A percentile compares a stretch with the other conserved stretches of the same genome.
Evolutionary conservation across 1,284 basidiomycete species (phyloP).

Genomic region (Apiotrichum veenhuisii): DNA sequence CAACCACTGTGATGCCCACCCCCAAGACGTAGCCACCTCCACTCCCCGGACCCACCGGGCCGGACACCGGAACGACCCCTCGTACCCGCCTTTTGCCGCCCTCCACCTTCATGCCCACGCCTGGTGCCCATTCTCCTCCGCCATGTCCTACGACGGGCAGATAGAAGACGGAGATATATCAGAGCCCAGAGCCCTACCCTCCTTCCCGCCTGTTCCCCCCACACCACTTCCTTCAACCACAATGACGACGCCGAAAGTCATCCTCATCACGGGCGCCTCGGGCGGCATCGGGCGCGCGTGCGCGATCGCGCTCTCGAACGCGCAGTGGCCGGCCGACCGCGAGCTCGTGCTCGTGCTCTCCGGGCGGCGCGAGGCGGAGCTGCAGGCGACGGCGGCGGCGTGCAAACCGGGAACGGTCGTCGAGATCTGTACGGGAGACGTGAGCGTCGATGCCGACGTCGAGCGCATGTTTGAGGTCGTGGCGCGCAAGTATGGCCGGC

Average conservation of each 20-base stretch:
- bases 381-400: slow-evolving; percentile 57
- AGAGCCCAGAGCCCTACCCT: not conserved
- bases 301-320: slow-evolving; percentile 57
- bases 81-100: no score
- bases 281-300: slow-evolving; percentile 55
- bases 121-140: no score
- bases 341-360: slow-evolving; percentile 58
- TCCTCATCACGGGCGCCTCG: slow-evolving; percentile 48
- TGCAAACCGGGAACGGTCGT: slow-evolving; percentile 47
- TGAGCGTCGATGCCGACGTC: slow-evolving; percentile 46
- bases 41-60: no score
- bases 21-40: not conserved
- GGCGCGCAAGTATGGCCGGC: slow-evolving; percentile 58
- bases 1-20: no score
- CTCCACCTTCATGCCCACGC: no score
- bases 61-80: no score
- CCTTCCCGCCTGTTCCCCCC: not conserved
- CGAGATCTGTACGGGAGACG: slow-evolving; percentile 57
- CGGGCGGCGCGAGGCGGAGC: slow-evolving; percentile 57
- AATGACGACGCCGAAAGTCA: slow-evolving; percentile 19
- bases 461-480: slow-evolving; percentile 57
- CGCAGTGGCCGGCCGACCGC: slow-evolving; percentile 37
- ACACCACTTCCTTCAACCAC: not conserved
- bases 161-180: no score
- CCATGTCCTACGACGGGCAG: no score